Conservation (phyloP, 202 grass and related monocot species). For the Thinopyrum obtusiflorum region DNA sequence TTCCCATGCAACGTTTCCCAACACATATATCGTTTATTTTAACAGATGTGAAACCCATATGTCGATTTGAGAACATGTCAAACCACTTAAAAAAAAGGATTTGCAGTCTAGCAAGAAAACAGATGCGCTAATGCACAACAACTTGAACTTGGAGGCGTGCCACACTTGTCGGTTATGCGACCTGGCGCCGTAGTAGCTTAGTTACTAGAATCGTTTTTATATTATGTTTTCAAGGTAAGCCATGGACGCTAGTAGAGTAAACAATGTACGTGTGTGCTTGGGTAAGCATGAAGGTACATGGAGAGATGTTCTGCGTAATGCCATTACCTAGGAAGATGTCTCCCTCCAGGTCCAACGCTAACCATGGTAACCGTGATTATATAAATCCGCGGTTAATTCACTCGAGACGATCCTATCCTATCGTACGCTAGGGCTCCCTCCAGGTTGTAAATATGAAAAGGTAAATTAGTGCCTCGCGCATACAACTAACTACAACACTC, state of each 20-base stretch:
- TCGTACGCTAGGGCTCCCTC: background rate
- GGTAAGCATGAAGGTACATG: constrained; percentile 36
- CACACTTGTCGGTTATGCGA: background rate
- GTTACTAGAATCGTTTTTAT: background rate
- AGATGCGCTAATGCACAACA: no score
- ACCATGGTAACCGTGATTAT: background rate
- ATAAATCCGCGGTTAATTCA: background rate
- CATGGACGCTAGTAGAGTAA: background rate
- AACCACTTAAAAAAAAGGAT: background rate
- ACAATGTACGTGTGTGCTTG: background rate
- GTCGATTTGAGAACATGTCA: background rate
- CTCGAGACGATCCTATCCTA: background rate
- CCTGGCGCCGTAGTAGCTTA: background rate
- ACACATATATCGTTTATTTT: no score
- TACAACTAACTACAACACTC: background rate
- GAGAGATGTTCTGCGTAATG: constrained; percentile 40
- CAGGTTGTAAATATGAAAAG: constrained; percentile 18
- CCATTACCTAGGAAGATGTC: constrained; percentile 50
- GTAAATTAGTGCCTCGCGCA: background rate
- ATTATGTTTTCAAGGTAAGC: constrained; percentile 27
- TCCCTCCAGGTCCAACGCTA: constrained; percentile 13
- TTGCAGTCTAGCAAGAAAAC: no score
- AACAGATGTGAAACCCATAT: no score
- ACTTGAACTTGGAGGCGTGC: background rate
- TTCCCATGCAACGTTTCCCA: no score